A percentile compares a stretch with the other conserved stretches of the same genome.
Evolutionary conservation across 2,329 filamentous ascomycete species (phyloP).

Genomic region (Neonectria magnoliae): DNA sequence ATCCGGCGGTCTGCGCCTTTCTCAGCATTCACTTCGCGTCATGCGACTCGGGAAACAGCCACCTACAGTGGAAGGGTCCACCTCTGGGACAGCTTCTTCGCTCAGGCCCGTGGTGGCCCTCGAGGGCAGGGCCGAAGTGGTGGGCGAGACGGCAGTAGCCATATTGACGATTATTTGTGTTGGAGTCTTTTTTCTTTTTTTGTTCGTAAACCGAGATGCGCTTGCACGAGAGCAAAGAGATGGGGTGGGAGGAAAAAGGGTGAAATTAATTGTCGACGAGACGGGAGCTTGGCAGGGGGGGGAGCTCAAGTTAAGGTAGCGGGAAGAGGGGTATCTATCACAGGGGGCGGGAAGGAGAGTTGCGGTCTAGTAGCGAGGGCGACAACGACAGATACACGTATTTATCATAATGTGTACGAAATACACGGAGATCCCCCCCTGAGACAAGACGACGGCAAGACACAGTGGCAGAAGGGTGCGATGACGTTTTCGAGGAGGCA

Average conservation of each 20-base stretch:
- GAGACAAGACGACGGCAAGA: neutral
- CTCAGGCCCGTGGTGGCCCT: constrained; percentile 59
- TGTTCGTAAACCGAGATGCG: neutral
- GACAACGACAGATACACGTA: neutral
- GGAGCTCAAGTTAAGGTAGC: constrained; percentile 23
- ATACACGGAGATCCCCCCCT: neutral
- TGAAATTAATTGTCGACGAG: constrained; percentile 20
- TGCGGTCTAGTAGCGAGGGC: neutral
- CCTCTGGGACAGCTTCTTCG: constrained; percentile 68
- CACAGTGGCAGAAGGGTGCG: neutral
- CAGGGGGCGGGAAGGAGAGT: constrained; percentile 11
- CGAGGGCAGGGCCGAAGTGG: constrained; percentile 52
- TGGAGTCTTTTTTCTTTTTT: neutral
- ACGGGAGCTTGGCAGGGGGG: constrained; percentile 17
- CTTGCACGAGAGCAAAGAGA: neutral
- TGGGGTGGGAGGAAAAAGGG: constrained; percentile 7
- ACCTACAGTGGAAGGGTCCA: constrained; percentile 67
- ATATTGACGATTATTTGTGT: constrained; percentile 29
- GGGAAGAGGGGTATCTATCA: constrained; percentile 28
- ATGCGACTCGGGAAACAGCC: neutral
- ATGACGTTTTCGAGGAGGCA: constrained; percentile 18
- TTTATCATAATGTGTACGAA: too few relatives aligned
- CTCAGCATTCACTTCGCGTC: constrained; percentile 5
- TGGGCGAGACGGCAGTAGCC: constrained; percentile 45
- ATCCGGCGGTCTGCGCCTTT: constrained; percentile 70